These are phyloP conservation scores for Calonectria fujianensis DNA, from an alignment of 2,329 filamentous ascomycete species.

Conservation along the genomic window DNA sequence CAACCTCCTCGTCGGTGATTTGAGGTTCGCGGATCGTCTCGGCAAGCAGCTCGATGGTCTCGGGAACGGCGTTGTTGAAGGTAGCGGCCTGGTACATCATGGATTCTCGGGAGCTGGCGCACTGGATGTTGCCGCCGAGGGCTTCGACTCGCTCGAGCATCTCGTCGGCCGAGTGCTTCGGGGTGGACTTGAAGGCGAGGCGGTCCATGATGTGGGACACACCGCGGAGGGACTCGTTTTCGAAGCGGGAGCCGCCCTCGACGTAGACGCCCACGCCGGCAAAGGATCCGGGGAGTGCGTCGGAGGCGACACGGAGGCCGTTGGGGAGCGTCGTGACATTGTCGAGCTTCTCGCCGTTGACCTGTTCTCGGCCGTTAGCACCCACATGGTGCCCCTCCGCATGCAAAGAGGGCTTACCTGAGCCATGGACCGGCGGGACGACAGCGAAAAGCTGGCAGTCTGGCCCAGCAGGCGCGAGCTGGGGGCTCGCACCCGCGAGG, in stretches of 20 bases:
- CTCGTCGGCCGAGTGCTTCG: constrained; percentile 82
- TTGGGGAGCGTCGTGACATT: constrained; percentile 92
- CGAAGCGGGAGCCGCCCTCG: constrained; percentile 95
- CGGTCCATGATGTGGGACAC: constrained; percentile 98
- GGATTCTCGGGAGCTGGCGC: constrained; percentile 94
- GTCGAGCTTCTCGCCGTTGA: constrained; percentile 87
- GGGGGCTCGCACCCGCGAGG: constrained; percentile 52
- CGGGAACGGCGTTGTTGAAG: constrained; percentile 93
- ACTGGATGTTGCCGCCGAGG: constrained; percentile 96
- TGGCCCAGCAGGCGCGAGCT: constrained; percentile 52
- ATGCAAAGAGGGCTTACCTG: constrained; percentile 43
- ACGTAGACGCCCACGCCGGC: constrained; percentile 96
- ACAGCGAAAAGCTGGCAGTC: constrained; percentile 48
- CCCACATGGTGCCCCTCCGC: not conserved
- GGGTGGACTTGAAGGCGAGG: constrained; percentile 94
- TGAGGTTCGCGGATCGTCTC: constrained; percentile 93
- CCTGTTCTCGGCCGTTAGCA: constrained; percentile 61
- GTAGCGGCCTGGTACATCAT: constrained; percentile 99
- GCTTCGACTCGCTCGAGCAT: constrained; percentile 93
- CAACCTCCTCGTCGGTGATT: constrained; percentile 90
- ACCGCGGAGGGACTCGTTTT: constrained; percentile 88
- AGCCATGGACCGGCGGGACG: constrained; percentile 56
- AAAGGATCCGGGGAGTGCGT: constrained; percentile 95
- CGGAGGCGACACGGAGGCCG: constrained; percentile 94
- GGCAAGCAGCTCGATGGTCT: constrained; percentile 88